Conservation (phyloP, 306 rosid genomes). For the Canavalia gladiata region DNA sequence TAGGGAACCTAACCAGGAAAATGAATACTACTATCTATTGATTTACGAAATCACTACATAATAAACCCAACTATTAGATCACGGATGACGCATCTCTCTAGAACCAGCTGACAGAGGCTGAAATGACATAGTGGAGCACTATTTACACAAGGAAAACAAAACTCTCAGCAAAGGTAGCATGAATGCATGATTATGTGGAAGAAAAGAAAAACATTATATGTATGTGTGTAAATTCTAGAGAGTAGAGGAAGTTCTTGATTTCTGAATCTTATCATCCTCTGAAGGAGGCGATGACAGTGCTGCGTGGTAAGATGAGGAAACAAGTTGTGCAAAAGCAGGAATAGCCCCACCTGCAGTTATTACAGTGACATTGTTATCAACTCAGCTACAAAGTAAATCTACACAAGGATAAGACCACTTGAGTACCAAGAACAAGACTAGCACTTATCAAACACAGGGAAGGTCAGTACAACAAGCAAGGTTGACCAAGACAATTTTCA, state of each 20-base stretch:
- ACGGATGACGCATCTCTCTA: neutral
- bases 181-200: slow-evolving; percentile 6
- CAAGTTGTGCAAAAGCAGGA: slow-evolving; percentile 86
- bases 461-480: neutral
- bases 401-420: neutral
- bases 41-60: neutral
- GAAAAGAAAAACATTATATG: slow-evolving; percentile 36
- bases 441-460: slow-evolving; percentile 18
- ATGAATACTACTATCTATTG: neutral
- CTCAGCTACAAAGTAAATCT: slow-evolving; percentile 13
- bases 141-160: slow-evolving; percentile 47
- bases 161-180: slow-evolving; percentile 1
- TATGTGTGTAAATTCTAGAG: slow-evolving; percentile 46
- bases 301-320: slow-evolving; percentile 83
- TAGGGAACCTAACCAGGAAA: slow-evolving; percentile 6
- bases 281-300: slow-evolving; percentile 67
- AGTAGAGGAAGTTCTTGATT: slow-evolving; percentile 77
- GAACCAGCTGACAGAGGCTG: slow-evolving; percentile 6
- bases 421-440: neutral
- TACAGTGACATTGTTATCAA: slow-evolving; percentile 25
- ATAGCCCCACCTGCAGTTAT: slow-evolving; percentile 79
- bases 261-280: slow-evolving; percentile 66
- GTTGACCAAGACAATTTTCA: neutral
- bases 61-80: slow-evolving; percentile 10
- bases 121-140: slow-evolving; percentile 27